Base-by-base conservation (phyloP, 1,284 basidiomycete species). In the Trametes sp. region DNA sequence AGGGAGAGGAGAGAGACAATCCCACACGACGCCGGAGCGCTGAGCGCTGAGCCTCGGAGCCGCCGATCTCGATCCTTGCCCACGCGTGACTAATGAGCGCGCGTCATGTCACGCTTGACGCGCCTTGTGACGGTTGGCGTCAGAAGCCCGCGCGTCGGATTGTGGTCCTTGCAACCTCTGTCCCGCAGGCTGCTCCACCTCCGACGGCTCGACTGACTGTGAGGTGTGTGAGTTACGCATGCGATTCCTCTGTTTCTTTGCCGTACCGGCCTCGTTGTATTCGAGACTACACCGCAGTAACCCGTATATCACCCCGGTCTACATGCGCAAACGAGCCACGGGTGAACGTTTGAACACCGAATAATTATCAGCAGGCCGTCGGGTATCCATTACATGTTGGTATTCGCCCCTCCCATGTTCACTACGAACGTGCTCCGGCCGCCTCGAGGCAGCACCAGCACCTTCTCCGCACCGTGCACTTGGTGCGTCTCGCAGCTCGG, bases 341-440 rank as follows among this genome's bases (percentile, higher is more conserved):
- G n/a, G n/a, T n/a, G n/a, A n/a, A n/a, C n/a, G n/a, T n/a, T n/a
- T n/a, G n/a, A n/a, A n/a, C n/a, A n/a, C n/a, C n/a, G n/a, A 41
- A 64, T 51, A 45, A 57, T 8, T 61, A 33, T 16, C 13, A 29
- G 21, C n/a, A n/a, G 23, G 16, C 11, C 23, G 13, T 33, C 26
- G 42, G 46, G 48, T 59, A 62, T 54, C 14, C 26, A n/a, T 46
- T 66, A 68, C 59, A 51, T 46, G 50, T 38, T 61, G 52, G 57
- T 60, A 57, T 64, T 63, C 28, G 69, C 73, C 49, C 61, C 74
- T 36, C 87, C 88, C 88, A 92, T 90, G 28, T 81, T 84, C 42
- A 94, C 80, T 11, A 94, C 82, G 75, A 91, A 94, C 14, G 93
- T 93, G 68, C 84, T 93, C 68, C 90, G 81, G 11, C 92, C 92